phyloP scores from a whole-genome alignment of 164 flowering plant genomes.

The Tetrastigma voinierianum region DNA sequence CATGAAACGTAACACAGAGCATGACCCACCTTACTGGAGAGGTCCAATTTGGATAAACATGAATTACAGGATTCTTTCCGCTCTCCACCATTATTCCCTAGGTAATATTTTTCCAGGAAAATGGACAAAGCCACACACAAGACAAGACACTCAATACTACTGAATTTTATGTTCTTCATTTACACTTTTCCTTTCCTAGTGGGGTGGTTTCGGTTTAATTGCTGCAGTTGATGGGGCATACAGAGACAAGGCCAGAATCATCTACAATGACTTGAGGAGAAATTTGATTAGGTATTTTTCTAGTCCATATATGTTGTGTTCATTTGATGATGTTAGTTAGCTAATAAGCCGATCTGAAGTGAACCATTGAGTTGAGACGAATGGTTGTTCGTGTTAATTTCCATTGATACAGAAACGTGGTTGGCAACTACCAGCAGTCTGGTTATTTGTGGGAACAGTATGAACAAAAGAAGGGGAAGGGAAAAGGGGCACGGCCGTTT shows the following conservation, averaged over 20 bases:
- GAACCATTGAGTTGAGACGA: neutral
- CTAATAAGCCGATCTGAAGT: neutral
- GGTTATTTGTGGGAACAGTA: conserved; percentile 98
- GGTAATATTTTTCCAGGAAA: conserved; percentile 32
- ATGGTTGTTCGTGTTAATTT: neutral
- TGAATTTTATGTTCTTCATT: too few relatives aligned
- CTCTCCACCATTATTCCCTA: conserved; percentile 77
- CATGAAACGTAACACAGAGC: conserved; percentile 97
- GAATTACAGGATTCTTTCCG: conserved; percentile 92
- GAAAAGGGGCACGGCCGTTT: conserved; percentile 83
- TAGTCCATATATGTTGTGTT: neutral
- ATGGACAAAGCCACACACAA: too few relatives aligned
- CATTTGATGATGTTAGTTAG: too few relatives aligned
- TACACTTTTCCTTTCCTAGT: neutral
- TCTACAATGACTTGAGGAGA: conserved; percentile 67
- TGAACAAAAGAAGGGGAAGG: conserved; percentile 78
- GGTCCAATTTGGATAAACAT: conserved; percentile 98
- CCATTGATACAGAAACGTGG: conserved; percentile 64
- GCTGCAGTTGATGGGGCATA: conserved; percentile 49
- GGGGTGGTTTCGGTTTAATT: neutral
- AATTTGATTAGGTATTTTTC: conserved; percentile 72
- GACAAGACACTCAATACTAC: too few relatives aligned
- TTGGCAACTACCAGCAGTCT: conserved; percentile 54
- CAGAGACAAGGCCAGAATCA: conserved; percentile 37
- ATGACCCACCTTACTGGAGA: conserved; percentile 98